These are phyloP conservation scores for Aspergillus avenaceus DNA, from an alignment of 495 filamentous ascomycete species.

Conservation along the genomic window DNA sequence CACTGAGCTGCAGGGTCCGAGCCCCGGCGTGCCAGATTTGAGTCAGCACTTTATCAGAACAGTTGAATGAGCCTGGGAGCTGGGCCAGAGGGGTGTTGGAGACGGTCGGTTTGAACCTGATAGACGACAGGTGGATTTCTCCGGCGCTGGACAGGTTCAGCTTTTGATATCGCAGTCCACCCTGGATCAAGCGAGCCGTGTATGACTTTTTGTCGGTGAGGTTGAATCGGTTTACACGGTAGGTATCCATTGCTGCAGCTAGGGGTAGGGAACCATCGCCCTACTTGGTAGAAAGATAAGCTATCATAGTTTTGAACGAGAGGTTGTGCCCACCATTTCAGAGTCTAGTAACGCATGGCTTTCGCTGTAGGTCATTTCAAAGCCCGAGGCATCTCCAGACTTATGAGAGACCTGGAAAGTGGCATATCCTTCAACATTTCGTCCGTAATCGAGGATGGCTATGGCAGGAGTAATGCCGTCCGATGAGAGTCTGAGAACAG, in stretches of 20 bases:
- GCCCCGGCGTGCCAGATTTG: slow-evolving; percentile 16
- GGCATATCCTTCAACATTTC: slow-evolving; percentile 15
- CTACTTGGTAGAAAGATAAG: too few species aligned
- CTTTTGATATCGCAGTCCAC: slow-evolving; percentile 21
- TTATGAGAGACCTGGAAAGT: slow-evolving; percentile 12
- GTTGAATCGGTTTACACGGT: slow-evolving; percentile 18
- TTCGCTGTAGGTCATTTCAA: slow-evolving; percentile 19
- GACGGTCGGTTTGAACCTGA: slow-evolving; percentile 13
- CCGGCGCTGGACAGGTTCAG: slow-evolving; percentile 18
- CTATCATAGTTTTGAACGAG: too few species aligned
- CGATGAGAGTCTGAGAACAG: too few species aligned
- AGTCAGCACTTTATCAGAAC: slow-evolving; percentile 13
- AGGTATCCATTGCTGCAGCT: slow-evolving; percentile 18
- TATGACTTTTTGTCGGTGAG: slow-evolving; percentile 6
- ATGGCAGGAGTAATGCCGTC: slow-evolving; percentile 6
- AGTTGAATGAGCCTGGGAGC: slow-evolving; percentile 17
- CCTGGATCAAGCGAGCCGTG: slow-evolving; percentile 16
- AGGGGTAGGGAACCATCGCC: slow-evolving; percentile 15
- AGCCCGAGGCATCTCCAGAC: slow-evolving; percentile 15
- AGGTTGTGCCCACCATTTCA: slow-evolving; percentile 15
- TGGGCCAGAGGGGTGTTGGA: slow-evolving; percentile 1
- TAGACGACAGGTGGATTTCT: slow-evolving; percentile 8
- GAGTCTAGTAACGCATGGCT: slow-evolving; percentile 7
- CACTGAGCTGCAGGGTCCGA: slow-evolving; percentile 16
- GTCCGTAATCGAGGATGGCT: slow-evolving; percentile 11